Conservation (phyloP, 1,284 basidiomycete species). For the Anthracocystis setariae region DNA sequence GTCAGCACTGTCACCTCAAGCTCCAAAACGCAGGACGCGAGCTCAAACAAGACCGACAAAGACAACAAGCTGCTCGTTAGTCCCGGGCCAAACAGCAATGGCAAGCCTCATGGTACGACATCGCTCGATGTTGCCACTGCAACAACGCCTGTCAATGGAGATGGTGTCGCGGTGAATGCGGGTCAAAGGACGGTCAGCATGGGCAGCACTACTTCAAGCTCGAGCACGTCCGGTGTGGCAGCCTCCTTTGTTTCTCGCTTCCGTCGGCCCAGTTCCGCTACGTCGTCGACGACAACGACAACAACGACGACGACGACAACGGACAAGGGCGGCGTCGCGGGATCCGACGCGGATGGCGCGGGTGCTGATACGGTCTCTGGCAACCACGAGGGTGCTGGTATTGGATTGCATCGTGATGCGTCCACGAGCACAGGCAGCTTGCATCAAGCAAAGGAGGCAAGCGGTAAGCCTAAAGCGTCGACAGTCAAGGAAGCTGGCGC, state of each 20-base stretch:
- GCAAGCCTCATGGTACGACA: constrained; percentile 8
- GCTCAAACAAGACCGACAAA: constrained; percentile 6
- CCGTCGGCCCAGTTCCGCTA: constrained; percentile 43
- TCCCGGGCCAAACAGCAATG: constrained; percentile 14
- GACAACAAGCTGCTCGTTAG: constrained; percentile 22
- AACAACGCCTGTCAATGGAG: background rate
- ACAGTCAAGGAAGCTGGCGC: background rate
- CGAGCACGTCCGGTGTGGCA: constrained; percentile 27
- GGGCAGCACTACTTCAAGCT: constrained; percentile 16
- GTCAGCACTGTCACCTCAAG: background rate
- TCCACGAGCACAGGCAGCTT: constrained; percentile 40
- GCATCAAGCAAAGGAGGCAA: constrained; percentile 6
- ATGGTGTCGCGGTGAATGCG: constrained; percentile 3
- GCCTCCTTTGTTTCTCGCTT: constrained; percentile 45
- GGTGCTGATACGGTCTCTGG: background rate
- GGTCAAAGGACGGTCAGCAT: constrained; percentile 30
- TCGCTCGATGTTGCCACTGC: background rate
- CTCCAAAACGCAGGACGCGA: background rate
- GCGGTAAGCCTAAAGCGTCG: background rate
- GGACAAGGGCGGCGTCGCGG: background rate
- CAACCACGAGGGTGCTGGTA: background rate
- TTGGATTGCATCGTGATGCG: constrained; percentile 31
- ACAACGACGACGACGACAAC: background rate
- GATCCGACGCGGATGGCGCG: background rate
- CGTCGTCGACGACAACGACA: constrained; percentile 24